Evolutionary conservation across 2,329 filamentous ascomycete species (phyloP), one percentile per base, ranked within the genome.

Genomic region (Tolypocladium guangdongense): DNA sequence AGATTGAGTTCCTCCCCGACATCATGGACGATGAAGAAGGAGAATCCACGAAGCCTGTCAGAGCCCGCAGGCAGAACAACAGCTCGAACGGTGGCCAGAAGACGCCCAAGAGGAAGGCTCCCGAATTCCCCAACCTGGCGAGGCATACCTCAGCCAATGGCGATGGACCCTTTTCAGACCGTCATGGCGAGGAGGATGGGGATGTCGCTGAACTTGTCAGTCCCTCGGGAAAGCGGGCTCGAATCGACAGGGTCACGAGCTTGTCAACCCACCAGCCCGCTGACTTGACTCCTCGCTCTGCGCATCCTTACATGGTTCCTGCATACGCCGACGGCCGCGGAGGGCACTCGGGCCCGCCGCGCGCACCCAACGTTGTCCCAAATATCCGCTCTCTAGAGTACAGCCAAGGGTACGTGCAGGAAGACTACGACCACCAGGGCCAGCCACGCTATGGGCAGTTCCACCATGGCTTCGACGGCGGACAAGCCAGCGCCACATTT

Each of bases 1-100:
- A 82, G 55, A 78, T 83, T 53, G 80, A 83, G 65, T 78, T 83
- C 20, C 70, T 83, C 4, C 78, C 80, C 2, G 76, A 78, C 54
- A 78, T 82, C 57, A 67, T 68, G 16, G 72, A 71, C 37, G 70
- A 71, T 11, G 59, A 64, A 22, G 56, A 57, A 14, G 57, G 56
- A 18, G 60, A 56, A 33, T 58, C 59, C 12, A 51, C 57, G 3
- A 67, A 66, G 41, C 53, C 62, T 16, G 53, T 30, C 45, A 55
- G 56, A 41, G 46, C 52, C 24, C 63, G 62, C 41, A 53, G 60
- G 37, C 59, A 61, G 49, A 56, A 45, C 32, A 56, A 45, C 32
- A 55, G 57, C 36, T 52, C 60, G 4, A 51, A 30, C 20, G 54
- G 52, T 41, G 52, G 55, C 33, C 36, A 52, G 48, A 63, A 59